phyloP scores from a whole-genome alignment of 331 rosid species.

The Malus hybrid region DNA sequence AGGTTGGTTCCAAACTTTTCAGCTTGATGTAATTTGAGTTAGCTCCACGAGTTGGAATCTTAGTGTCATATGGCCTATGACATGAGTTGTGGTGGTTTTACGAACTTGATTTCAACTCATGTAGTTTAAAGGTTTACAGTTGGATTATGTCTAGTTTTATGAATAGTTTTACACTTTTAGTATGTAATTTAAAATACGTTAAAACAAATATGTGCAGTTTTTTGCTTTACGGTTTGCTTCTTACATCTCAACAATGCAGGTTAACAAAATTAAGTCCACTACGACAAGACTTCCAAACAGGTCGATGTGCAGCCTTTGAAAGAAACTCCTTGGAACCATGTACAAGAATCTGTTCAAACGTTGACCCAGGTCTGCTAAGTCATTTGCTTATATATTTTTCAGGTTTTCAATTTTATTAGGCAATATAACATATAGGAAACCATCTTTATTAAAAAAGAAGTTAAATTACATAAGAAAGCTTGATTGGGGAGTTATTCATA shows the following conservation, averaged over 20 bases:
- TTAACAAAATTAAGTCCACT: slow-evolving; percentile 44
- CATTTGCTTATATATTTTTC: too few relatives aligned
- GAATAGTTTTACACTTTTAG: neutral
- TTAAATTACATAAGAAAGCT: too few relatives aligned
- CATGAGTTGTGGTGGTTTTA: neutral
- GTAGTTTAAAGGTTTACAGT: neutral
- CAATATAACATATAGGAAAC: too few relatives aligned
- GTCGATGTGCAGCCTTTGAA: slow-evolving; percentile 70
- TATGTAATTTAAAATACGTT: neutral
- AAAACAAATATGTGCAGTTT: neutral
- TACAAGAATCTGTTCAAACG: slow-evolving; percentile 36
- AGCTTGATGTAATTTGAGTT: neutral
- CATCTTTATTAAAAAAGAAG: too few relatives aligned
- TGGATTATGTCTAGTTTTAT: neutral
- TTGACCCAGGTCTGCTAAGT: slow-evolving; percentile 32
- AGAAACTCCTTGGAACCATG: slow-evolving; percentile 52
- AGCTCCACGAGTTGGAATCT: neutral
- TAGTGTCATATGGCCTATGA: too few relatives aligned
- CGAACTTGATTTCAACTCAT: neutral
- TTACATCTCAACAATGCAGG: slow-evolving; percentile 24
- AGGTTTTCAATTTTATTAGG: neutral
- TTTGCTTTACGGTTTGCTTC: neutral
- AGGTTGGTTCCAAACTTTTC: slow-evolving; percentile 38
- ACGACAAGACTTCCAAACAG: slow-evolving; percentile 60
- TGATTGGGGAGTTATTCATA: too few relatives aligned